Conservation (phyloP, 768 basidiomycete genomes). For the Suillus brevipes region DNA sequence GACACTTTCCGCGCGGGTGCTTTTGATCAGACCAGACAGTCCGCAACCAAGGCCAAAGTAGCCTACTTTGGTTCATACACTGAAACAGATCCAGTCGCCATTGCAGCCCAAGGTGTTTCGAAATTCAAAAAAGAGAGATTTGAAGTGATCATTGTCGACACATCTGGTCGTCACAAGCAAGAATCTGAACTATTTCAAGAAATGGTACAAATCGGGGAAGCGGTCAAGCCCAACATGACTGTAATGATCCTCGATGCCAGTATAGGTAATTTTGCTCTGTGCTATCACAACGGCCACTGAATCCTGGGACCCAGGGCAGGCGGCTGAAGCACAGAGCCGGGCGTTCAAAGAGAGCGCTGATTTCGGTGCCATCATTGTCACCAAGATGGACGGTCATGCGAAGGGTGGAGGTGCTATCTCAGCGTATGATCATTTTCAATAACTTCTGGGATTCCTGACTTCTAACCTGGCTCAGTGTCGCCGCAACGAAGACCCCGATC, state of each 20-base stretch:
- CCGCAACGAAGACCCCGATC: conserved; percentile 97
- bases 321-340: conserved; percentile 92
- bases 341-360: conserved; percentile 98
- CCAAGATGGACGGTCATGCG: conserved; percentile 99
- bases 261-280: conserved; percentile 59
- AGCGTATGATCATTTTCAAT: conserved; percentile 61
- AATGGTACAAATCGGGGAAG: conserved; percentile 95
- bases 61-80: conserved; percentile 99
- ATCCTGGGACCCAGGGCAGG: conserved; percentile 65
- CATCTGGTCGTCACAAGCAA: conserved; percentile 95
- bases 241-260: conserved; percentile 95
- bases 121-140: conserved; percentile 99
- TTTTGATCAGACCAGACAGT: conserved; percentile 98
- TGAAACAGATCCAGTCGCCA: conserved; percentile 95
- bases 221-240: conserved; percentile 96
- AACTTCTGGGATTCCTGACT: background rate
- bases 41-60: conserved; percentile 97
- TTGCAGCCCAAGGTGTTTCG: conserved; percentile 89
- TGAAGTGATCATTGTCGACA: conserved; percentile 98
- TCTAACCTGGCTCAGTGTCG: conserved; percentile 60
- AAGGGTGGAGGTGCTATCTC: conserved; percentile 99
- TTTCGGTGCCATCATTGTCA: conserved; percentile 98
- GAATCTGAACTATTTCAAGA: conserved; percentile 96
- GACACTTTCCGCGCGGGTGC: conserved; percentile 99
- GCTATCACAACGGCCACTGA: background rate